These are phyloP conservation scores for Shiraia sp. DNA, from an alignment of 2,329 filamentous ascomycete genomes.

Conservation along the genomic window DNA sequence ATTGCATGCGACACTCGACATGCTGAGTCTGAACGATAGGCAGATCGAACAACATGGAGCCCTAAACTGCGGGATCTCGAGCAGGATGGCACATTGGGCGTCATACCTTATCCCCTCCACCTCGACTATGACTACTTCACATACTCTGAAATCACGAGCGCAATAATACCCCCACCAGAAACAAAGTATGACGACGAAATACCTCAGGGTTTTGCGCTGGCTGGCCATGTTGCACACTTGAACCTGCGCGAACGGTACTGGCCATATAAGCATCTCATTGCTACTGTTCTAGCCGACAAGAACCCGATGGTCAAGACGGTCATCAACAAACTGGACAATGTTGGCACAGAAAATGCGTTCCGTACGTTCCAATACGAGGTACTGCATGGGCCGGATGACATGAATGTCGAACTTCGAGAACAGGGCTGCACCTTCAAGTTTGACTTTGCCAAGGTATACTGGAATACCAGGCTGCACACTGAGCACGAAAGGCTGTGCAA, in stretches of 20 bases:
- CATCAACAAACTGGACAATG: constrained; percentile 92
- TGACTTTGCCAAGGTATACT: constrained; percentile 96
- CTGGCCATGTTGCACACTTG: constrained; percentile 92
- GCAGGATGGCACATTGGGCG: constrained; percentile 66
- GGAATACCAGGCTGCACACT: constrained; percentile 89
- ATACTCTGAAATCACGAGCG: constrained; percentile 80
- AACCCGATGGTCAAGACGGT: constrained; percentile 81
- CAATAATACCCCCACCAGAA: constrained; percentile 71
- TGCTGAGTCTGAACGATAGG: constrained; percentile 45
- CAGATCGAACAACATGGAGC: constrained; percentile 78
- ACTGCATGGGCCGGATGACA: constrained; percentile 76
- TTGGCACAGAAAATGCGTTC: constrained; percentile 83
- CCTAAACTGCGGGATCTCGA: constrained; percentile 69
- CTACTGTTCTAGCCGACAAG: constrained; percentile 85
- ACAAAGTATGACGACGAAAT: constrained; percentile 78
- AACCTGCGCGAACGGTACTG: constrained; percentile 84
- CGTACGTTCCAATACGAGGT: constrained; percentile 94
- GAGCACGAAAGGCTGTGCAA: constrained; percentile 83
- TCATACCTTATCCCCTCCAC: constrained; percentile 75
- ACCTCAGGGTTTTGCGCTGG: constrained; percentile 82
- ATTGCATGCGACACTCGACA: constrained; percentile 12
- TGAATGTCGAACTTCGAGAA: constrained; percentile 82
- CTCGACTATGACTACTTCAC: constrained; percentile 87
- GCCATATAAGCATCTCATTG: constrained; percentile 85
- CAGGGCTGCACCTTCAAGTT: constrained; percentile 86